phyloP scores from a whole-genome alignment of 1,284 basidiomycete species.

The Pterula multifida region DNA sequence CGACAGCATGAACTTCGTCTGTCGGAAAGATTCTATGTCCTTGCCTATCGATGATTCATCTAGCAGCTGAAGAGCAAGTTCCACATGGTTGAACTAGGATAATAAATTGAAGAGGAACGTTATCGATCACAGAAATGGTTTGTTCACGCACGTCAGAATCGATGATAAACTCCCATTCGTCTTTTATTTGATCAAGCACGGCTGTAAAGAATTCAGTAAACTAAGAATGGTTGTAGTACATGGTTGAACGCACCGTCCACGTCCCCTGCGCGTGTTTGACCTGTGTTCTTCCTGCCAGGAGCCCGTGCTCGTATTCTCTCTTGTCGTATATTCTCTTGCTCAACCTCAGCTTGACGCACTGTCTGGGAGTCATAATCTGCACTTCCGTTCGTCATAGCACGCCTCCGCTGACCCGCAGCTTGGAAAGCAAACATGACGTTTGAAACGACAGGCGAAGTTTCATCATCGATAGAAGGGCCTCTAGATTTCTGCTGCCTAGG shows the following conservation, averaged over 20 bases:
- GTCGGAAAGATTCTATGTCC: conserved; percentile 63
- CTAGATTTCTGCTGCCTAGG: conserved; percentile 22
- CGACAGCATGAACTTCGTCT: conserved; percentile 66
- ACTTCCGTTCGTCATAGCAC: conserved; percentile 40
- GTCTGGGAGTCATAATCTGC: conserved; percentile 36
- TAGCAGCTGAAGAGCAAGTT: conserved; percentile 78
- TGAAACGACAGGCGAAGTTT: conserved; percentile 36
- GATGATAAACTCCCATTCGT: conserved; percentile 84
- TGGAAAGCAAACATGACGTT: conserved; percentile 58
- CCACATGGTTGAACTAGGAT: conserved; percentile 79
- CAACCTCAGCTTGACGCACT: conserved; percentile 44
- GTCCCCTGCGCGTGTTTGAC: conserved; percentile 51
- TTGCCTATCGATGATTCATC: conserved; percentile 61
- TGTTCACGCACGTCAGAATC: conserved; percentile 54
- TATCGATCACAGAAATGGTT: conserved; percentile 7
- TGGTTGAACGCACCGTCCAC: conserved; percentile 51
- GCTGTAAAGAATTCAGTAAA: conserved; percentile 28
- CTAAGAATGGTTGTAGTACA: conserved; percentile 4
- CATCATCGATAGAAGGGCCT: conserved; percentile 22
- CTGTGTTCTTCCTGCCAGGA: conserved; percentile 39
- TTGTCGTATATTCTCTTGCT: conserved; percentile 47
- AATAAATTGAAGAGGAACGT: conserved; percentile 6
- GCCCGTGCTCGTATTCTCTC: conserved; percentile 54
- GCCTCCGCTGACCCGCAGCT: conserved; percentile 44
- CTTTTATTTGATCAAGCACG: conserved; percentile 74